phyloP scores from a whole-genome alignment of 2,329 filamentous ascomycete genomes.

The Neofusicoccum parvum region DNA sequence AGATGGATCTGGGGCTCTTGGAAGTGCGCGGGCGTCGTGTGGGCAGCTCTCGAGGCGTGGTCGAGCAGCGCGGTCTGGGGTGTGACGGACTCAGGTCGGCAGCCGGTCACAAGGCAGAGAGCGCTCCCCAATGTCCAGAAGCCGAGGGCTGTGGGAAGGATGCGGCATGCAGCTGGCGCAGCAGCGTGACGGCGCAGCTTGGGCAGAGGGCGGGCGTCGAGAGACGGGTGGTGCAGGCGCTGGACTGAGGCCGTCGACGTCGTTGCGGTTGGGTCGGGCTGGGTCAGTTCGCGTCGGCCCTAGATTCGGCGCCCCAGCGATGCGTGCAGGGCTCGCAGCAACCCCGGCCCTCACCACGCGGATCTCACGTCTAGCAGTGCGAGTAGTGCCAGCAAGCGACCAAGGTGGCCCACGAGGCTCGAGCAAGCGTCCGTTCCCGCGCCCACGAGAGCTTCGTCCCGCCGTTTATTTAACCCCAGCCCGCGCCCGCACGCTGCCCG shows the following conservation, averaged over 20 bases:
- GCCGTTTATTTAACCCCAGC: neutral
- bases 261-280: constrained; percentile 1
- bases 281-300: neutral
- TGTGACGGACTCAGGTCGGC: constrained; percentile 19
- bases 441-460: neutral
- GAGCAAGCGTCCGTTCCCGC: neutral
- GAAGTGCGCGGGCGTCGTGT: neutral
- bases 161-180: constrained; percentile 17
- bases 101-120: constrained; percentile 22
- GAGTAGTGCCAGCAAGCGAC: constrained; percentile 10
- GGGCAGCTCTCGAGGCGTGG: neutral
- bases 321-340: neutral
- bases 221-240: neutral
- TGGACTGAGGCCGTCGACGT: neutral
- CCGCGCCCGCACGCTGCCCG: neutral
- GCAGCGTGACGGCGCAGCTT: constrained; percentile 9
- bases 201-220: neutral
- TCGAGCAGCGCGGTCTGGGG: constrained; percentile 8
- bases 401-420: constrained; percentile 4
- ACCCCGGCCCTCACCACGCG: constrained; percentile 7
- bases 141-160: neutral
- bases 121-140: constrained; percentile 17
- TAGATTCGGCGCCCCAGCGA: constrained; percentile 8
- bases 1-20: neutral
- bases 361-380: neutral